A percentile compares a stretch with the other conserved stretches of the same genome.
phyloP scores from a whole-genome alignment of 2,329 filamentous ascomycete species.

The Biscogniauxia marginata region DNA sequence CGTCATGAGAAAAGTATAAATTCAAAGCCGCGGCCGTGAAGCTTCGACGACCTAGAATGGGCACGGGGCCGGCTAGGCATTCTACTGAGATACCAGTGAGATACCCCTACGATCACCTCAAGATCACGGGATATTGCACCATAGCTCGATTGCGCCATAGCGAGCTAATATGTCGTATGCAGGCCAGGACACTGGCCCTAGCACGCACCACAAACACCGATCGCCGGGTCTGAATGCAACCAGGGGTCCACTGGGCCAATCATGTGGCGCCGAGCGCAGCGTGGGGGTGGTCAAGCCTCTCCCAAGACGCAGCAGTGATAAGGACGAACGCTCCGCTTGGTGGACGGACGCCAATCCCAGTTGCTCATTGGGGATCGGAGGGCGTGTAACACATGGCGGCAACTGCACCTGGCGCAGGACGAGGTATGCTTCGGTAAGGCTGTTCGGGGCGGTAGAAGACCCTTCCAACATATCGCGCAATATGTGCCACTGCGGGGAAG shows the following conservation, averaged over 20 bases:
- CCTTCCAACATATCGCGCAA: not conserved
- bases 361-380: slow-evolving; percentile 4
- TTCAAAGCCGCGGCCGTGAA: slow-evolving; percentile 18
- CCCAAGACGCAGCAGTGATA: slow-evolving; percentile 16
- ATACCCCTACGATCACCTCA: slow-evolving; percentile 28
- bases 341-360: slow-evolving; percentile 10
- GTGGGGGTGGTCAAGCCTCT: slow-evolving; percentile 11
- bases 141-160: slow-evolving; percentile 43
- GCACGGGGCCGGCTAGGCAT: slow-evolving; percentile 1
- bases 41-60: slow-evolving; percentile 25
- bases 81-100: slow-evolving; percentile 14
- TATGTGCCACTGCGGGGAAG: slow-evolving; percentile 3
- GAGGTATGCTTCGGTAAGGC: not conserved
- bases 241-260: slow-evolving; percentile 19
- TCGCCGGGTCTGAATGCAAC: slow-evolving; percentile 21
- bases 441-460: not conserved
- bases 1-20: slow-evolving; percentile 23
- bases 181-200: slow-evolving; percentile 19
- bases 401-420: not conserved
- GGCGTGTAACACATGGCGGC: not conserved
- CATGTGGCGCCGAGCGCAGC: slow-evolving; percentile 6
- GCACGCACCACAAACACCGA: slow-evolving; percentile 19
- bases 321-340: slow-evolving; percentile 20
- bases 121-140: slow-evolving; percentile 63
- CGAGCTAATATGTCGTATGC: slow-evolving; percentile 29